Evolutionary conservation across 2,329 filamentous ascomycete genomes (phyloP).

Genomic region (Trematosphaeria pertusa): DNA sequence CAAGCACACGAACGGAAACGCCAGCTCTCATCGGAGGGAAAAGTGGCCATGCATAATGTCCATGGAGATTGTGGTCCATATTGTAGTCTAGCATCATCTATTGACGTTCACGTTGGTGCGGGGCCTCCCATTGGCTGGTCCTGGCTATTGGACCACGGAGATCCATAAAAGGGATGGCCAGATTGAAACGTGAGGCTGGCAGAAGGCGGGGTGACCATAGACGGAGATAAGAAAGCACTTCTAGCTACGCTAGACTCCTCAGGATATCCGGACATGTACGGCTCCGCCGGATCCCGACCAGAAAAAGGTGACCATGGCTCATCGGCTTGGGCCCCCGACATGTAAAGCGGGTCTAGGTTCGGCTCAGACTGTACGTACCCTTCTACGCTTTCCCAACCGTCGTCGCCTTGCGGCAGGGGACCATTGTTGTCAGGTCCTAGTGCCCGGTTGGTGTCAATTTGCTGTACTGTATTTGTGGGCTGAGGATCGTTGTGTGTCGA

Average conservation of each 20-base stretch:
- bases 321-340: neutral
- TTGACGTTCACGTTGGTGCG: neutral
- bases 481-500: too few relatives aligned
- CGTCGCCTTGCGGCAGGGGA: too few relatives aligned
- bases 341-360: neutral
- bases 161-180: neutral
- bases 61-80: too few relatives aligned
- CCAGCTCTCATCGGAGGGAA: too few relatives aligned
- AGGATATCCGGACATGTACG: neutral
- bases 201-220: neutral
- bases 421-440: too few relatives aligned
- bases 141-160: neutral
- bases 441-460: too few relatives aligned
- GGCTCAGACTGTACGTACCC: constrained; percentile 13
- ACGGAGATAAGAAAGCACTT: neutral
- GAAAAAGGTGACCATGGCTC: constrained; percentile 8
- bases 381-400: too few relatives aligned
- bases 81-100: too few relatives aligned
- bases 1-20: too few relatives aligned
- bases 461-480: too few relatives aligned
- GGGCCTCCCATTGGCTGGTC: neutral
- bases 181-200: neutral
- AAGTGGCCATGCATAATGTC: too few relatives aligned
- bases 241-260: neutral
- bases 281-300: neutral